These are phyloP conservation scores for Talaromyces sp. DNA, from an alignment of 2,329 filamentous ascomycete genomes.

Conservation along the genomic window DNA sequence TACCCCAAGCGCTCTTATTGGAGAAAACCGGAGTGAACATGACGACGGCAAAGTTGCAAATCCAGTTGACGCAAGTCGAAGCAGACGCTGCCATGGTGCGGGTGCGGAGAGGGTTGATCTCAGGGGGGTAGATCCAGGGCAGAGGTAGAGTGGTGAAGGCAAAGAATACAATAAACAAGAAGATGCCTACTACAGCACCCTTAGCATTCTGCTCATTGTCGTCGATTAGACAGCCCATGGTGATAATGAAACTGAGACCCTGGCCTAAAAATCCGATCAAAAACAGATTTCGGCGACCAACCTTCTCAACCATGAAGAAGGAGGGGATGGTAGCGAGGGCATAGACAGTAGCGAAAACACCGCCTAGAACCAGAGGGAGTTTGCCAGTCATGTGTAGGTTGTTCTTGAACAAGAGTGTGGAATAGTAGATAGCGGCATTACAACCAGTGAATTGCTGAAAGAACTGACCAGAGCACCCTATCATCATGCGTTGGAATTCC, in stretches of 20 bases:
- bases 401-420: slow-evolving; percentile 47
- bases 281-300: slow-evolving; percentile 35
- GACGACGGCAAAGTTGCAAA: slow-evolving; percentile 47
- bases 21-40: slow-evolving; percentile 34
- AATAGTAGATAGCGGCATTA: slow-evolving; percentile 51
- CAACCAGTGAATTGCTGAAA: slow-evolving; percentile 52
- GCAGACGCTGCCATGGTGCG: slow-evolving; percentile 52
- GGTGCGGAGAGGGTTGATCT: slow-evolving; percentile 52
- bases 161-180: slow-evolving; percentile 64
- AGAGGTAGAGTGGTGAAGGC: slow-evolving; percentile 61
- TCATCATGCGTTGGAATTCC: slow-evolving; percentile 40
- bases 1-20: slow-evolving; percentile 28
- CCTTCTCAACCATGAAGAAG: slow-evolving; percentile 48
- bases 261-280: slow-evolving; percentile 27
- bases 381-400: slow-evolving; percentile 41
- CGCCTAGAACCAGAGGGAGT: slow-evolving; percentile 52
- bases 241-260: slow-evolving; percentile 26
- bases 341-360: slow-evolving; percentile 51
- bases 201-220: slow-evolving; percentile 19
- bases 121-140: slow-evolving; percentile 52
- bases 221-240: slow-evolving; percentile 26
- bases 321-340: slow-evolving; percentile 44
- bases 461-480: slow-evolving; percentile 40
- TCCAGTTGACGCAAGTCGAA: slow-evolving; percentile 50
- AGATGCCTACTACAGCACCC: slow-evolving; percentile 44